Conservation (phyloP, 768 basidiomycete species). For the Boletus bicolor region DNA sequence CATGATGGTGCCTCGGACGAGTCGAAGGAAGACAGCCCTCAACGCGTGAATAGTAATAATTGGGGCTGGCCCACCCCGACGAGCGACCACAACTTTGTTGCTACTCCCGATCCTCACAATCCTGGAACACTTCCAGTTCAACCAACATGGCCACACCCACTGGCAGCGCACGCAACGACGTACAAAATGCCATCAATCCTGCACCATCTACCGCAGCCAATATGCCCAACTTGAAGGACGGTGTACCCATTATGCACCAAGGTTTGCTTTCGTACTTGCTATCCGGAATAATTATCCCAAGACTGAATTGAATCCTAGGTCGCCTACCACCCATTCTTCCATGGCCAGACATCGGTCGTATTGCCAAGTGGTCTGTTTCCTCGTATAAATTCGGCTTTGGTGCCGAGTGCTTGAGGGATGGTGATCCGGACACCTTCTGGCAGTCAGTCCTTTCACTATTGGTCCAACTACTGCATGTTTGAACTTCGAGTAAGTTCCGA, state of each 20-base stretch:
- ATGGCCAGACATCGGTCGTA: conserved; percentile 82
- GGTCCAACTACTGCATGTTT: neutral
- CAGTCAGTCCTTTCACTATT: conserved; percentile 60
- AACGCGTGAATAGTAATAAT: neutral
- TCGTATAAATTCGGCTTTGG: conserved; percentile 97
- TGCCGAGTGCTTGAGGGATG: conserved; percentile 85
- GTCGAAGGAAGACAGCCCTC: neutral
- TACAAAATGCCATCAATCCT: conserved; percentile 11
- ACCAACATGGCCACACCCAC: conserved; percentile 16
- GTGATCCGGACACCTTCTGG: conserved; percentile 93
- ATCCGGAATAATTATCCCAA: neutral
- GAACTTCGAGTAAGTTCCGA: conserved; percentile 57
- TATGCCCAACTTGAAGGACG: conserved; percentile 28
- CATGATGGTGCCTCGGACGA: neutral
- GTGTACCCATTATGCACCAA: conserved; percentile 38
- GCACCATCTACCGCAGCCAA: conserved; percentile 10
- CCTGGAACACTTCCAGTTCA: neutral
- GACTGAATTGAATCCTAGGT: conserved; percentile 15
- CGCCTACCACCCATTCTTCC: conserved; percentile 51
- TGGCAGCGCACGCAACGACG: conserved; percentile 10
- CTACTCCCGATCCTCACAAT: neutral
- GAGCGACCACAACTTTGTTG: neutral
- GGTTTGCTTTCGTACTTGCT: conserved; percentile 23
- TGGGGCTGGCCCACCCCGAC: neutral
- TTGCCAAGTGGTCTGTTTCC: conserved; percentile 95